A percentile compares a stretch with the other conserved stretches of the same genome.
phyloP scores from a whole-genome alignment of 257 asterid species.

The Ilex asprella region DNA sequence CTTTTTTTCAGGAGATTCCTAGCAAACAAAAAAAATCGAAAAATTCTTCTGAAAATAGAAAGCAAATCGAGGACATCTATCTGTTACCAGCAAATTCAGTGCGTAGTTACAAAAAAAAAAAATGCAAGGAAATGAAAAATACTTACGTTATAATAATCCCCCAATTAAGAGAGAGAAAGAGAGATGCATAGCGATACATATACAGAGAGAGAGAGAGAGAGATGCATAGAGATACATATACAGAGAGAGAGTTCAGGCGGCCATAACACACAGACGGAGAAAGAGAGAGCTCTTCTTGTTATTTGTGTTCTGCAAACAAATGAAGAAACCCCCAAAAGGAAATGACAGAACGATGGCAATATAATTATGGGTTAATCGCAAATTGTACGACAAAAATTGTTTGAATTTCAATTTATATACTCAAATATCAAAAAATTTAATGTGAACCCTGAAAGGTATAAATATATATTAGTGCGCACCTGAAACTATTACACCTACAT shows the following conservation, averaged over 20 bases:
- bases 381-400: no score
- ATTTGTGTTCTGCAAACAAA: background rate
- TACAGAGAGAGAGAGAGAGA: background rate
- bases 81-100: background rate
- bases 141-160: background rate
- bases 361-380: no score
- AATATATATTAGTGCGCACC: no score
- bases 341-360: no score
- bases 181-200: background rate
- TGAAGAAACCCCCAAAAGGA: background rate
- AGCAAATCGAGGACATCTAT: background rate
- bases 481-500: no score
- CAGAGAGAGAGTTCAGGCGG: background rate
- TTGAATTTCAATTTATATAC: no score
- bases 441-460: no score
- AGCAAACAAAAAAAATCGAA: background rate
- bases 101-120: background rate
- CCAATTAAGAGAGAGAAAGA: background rate
- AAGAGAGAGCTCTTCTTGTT: background rate
- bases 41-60: background rate
- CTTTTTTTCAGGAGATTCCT: background rate
- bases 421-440: no score
- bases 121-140: background rate
- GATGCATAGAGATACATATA: background rate
- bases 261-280: background rate